These are phyloP conservation scores for Allium fistulosum DNA, from an alignment of 106 monocot genomes.

Conservation along the genomic window DNA sequence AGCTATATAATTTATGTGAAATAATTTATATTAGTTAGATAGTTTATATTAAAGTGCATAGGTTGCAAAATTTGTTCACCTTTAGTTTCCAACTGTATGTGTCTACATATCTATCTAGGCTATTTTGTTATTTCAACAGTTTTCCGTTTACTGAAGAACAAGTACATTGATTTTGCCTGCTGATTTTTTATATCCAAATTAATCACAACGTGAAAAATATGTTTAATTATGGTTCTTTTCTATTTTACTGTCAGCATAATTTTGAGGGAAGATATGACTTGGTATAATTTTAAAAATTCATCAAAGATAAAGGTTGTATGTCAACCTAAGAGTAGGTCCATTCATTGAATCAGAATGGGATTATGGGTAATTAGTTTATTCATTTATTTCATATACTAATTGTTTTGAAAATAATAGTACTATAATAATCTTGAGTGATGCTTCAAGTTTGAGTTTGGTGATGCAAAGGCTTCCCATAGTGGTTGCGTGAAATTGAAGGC, in stretches of 20 bases:
- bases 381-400: too few relatives aligned
- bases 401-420: too few relatives aligned
- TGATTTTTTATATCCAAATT: neutral
- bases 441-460: neutral
- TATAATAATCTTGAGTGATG: too few relatives aligned
- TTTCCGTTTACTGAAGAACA: conserved; percentile 29
- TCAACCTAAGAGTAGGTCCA: conserved; percentile 80
- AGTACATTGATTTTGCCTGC: conserved; percentile 11
- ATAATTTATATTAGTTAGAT: too few relatives aligned
- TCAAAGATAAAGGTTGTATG: conserved; percentile 65
- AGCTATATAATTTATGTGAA: too few relatives aligned
- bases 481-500: conserved; percentile 76
- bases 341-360: conserved; percentile 92
- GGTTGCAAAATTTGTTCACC: too few relatives aligned
- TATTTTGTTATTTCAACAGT: too few relatives aligned
- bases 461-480: conserved; percentile 78
- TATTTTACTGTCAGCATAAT: conserved; percentile 36
- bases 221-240: neutral
- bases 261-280: conserved; percentile 73
- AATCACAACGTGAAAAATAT: neutral
- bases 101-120: too few relatives aligned
- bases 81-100: too few relatives aligned
- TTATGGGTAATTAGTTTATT: conserved; percentile 50
- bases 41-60: too few relatives aligned
- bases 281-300: conserved; percentile 67